phyloP scores from a whole-genome alignment of 495 filamentous ascomycete species.

The Daldinia vernicosa region DNA sequence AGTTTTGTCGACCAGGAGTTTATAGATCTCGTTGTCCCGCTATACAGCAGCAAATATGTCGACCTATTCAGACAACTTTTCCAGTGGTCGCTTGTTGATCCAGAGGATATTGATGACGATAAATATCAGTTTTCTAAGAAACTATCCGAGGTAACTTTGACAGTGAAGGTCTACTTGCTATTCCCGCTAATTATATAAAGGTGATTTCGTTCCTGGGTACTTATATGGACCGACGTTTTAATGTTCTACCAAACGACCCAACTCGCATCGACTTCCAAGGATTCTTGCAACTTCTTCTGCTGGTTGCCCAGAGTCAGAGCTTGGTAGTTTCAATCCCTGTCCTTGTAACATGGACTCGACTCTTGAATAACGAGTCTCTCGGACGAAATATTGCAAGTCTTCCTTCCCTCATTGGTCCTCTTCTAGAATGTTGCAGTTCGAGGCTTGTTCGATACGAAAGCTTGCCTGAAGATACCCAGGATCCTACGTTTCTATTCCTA shows the following conservation, averaged over 20 bases:
- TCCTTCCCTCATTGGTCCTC: slow-evolving; percentile 69
- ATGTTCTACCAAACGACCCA: slow-evolving; percentile 59
- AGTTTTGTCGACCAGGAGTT: slow-evolving; percentile 83
- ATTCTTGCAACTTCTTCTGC: slow-evolving; percentile 81
- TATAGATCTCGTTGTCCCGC: slow-evolving; percentile 75
- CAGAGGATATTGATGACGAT: slow-evolving; percentile 83
- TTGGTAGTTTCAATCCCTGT: slow-evolving; percentile 91
- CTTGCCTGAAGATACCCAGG: slow-evolving; percentile 79
- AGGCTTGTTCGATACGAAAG: slow-evolving; percentile 84
- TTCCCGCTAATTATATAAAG: slow-evolving; percentile 54
- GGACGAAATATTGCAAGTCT: slow-evolving; percentile 71
- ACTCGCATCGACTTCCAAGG: slow-evolving; percentile 72
- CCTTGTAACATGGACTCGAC: slow-evolving; percentile 85
- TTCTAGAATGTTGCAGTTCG: slow-evolving; percentile 81
- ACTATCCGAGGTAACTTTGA: slow-evolving; percentile 78
- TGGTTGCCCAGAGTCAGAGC: slow-evolving; percentile 83
- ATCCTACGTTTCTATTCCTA: slow-evolving; percentile 82
- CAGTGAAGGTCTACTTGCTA: neutral
- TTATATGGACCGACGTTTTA: slow-evolving; percentile 79
- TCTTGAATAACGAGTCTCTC: slow-evolving; percentile 73
- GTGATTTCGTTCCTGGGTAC: slow-evolving; percentile 85
- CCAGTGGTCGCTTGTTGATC: slow-evolving; percentile 82
- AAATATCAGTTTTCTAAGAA: slow-evolving; percentile 93
- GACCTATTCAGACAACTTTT: slow-evolving; percentile 78
- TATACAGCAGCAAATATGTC: slow-evolving; percentile 76